Evolutionary conservation across 441 rosid genomes (phyloP), one percentile per base, ranked within the genome.

Genomic region (Biscutella laevigata): DNA sequence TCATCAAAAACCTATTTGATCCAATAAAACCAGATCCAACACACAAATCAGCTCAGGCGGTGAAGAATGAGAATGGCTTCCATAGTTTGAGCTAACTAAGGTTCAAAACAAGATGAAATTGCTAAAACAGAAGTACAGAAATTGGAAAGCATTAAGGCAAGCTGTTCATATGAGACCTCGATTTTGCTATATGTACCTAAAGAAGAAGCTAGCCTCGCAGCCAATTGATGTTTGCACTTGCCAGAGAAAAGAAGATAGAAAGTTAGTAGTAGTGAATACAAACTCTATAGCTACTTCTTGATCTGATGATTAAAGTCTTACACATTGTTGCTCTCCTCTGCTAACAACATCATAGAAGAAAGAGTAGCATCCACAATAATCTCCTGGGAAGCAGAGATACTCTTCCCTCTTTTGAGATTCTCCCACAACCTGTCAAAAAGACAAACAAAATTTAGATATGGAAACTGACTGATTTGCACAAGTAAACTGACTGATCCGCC

Each of bases 341-440:
- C 80, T 90, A 28, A 84, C 94, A 33, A 63, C 74, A 62, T 82
- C 95, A 36, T 86, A 84, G 56, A 84, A 80, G 79, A 90, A 86
- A n/a, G 91, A 82, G 45, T 79, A 86, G 52, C 97, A 82, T 62
- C 75, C 92, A 56, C 95, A 82, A 54, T 79, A 82, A 47, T 80
- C 71, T 67, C 76, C 82, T 0, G 89, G 71, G 38, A 86, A 81
- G 64, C 95, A 90, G 30, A 75, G 66, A 64, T 90, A 83, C 68
- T 87, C 92, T 75, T 87, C 97, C 67, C 81, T 81, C 71, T 75
- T 79, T 43, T 81, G 72, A 10, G 94, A 84, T 75, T 84, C 97
- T 54, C 96, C 95, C 4, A 87, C 76, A 43, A 87, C 89, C 97
- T 87, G 17, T 22, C 14, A 13, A 11, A 19, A 58, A 50, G 16